phyloP scores from a whole-genome alignment of 2,329 filamentous ascomycete species.

The Cadophora luteo-olivacea region DNA sequence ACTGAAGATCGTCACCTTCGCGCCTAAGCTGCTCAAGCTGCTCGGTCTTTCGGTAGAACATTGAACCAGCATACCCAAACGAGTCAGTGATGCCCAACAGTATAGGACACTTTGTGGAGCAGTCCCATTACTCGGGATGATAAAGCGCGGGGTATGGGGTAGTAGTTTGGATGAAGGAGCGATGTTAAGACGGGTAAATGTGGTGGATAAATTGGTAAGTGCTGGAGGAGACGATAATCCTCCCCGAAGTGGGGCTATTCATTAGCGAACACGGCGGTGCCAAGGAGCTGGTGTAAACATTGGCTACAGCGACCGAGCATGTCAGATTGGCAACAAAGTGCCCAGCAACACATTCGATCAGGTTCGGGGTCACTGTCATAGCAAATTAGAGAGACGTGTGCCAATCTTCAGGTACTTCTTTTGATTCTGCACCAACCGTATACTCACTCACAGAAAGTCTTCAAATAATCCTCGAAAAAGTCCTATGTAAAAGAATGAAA shows the following conservation, averaged over 20 bases:
- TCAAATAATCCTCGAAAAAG: no score
- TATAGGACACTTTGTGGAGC: neutral
- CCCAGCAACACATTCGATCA: no score
- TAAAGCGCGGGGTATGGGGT: slow-evolving; percentile 4
- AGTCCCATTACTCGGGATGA: neutral
- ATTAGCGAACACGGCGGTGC: neutral
- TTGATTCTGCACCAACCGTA: no score
- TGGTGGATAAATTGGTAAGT: neutral
- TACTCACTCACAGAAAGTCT: no score
- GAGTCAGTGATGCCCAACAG: neutral
- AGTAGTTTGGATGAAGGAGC: slow-evolving; percentile 2
- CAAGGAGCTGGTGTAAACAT: neutral
- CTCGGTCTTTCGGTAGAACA: slow-evolving; percentile 1
- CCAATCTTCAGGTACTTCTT: no score
- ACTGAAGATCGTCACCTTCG: neutral
- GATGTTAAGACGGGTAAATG: neutral
- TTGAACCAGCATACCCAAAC: slow-evolving; percentile 6
- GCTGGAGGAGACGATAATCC: neutral
- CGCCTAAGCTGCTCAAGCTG: slow-evolving; percentile 11
- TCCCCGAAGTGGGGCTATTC: neutral
- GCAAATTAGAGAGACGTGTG: no score
- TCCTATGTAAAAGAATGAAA: no score
- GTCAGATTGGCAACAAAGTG: no score
- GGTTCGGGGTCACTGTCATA: no score
- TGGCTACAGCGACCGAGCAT: no score